phyloP scores from a whole-genome alignment of 1,284 basidiomycete species.

The Papiliotrema laurentii region DNA sequence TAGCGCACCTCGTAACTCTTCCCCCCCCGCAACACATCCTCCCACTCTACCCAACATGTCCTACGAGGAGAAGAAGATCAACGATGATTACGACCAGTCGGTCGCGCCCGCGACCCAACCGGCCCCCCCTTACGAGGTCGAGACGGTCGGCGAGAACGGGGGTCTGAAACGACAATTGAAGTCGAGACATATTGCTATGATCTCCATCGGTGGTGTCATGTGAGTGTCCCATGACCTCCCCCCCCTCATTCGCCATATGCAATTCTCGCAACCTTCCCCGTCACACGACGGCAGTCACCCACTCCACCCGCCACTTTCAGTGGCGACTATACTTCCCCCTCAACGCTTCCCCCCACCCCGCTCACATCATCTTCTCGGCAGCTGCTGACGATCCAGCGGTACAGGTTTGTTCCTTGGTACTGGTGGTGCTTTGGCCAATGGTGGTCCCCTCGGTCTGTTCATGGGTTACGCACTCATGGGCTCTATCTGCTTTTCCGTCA shows the following conservation, averaged over 20 bases:
- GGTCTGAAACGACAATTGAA: constrained; percentile 25
- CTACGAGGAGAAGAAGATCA: background rate
- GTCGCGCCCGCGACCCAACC: background rate
- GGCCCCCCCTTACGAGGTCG: background rate
- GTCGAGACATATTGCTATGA: constrained; percentile 31
- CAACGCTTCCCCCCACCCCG: no score
- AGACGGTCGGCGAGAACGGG: background rate
- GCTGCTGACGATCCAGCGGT: constrained; percentile 8
- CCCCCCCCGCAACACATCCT: background rate
- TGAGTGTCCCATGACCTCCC: constrained; percentile 15
- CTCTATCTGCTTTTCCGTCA: constrained; percentile 44
- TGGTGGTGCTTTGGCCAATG: constrained; percentile 49
- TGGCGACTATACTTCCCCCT: no score
- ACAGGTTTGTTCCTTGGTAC: constrained; percentile 53
- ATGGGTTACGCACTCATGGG: constrained; percentile 46
- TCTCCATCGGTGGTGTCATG: constrained; percentile 26
- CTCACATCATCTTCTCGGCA: background rate
- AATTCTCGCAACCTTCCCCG: no score
- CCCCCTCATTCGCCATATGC: no score
- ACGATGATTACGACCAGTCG: background rate
- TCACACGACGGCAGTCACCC: no score
- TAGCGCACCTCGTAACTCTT: background rate
- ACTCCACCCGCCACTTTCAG: no score
- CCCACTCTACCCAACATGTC: background rate
- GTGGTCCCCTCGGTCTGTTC: constrained; percentile 51